Conservation (phyloP, 768 basidiomycete genomes). For the Serendipita sp. region DNA sequence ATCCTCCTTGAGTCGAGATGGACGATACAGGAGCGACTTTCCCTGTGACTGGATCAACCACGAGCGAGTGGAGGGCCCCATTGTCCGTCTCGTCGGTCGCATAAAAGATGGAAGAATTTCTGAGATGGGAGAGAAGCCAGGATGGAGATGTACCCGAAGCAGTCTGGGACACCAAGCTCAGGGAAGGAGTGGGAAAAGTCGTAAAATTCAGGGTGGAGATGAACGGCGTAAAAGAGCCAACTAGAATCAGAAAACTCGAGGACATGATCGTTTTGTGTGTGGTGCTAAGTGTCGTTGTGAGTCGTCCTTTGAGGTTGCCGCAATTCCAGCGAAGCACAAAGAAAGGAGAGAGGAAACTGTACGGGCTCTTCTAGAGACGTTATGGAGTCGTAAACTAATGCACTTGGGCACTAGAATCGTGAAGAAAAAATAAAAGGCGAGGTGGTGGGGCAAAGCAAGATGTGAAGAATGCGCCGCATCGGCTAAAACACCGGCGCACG, state of each 20-base stretch:
- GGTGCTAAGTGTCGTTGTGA: too few relatives aligned
- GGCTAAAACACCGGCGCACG: too few relatives aligned
- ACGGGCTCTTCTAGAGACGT: too few relatives aligned
- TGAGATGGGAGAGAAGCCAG: background rate
- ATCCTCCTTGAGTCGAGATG: conserved; percentile 1
- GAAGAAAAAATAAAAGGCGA: too few relatives aligned
- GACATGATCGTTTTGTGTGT: background rate
- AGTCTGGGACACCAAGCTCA: background rate
- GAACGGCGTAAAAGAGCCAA: conserved; percentile 1
- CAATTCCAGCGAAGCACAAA: too few relatives aligned
- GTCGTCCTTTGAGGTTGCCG: too few relatives aligned
- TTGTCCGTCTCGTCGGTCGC: background rate
- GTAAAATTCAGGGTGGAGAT: conserved; percentile 5
- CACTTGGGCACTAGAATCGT: too few relatives aligned
- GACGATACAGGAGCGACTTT: background rate
- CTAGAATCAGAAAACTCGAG: background rate
- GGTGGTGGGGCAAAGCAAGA: too few relatives aligned
- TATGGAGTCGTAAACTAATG: too few relatives aligned
- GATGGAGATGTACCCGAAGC: background rate
- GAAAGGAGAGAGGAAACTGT: too few relatives aligned
- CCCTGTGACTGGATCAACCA: background rate
- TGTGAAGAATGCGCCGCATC: too few relatives aligned
- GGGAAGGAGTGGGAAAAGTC: background rate
- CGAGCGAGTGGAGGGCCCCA: background rate
- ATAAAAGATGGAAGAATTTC: background rate